Evolutionary conservation across 139 green algal genomes (phyloP).

Genomic region (Coelastrella sp.): DNA sequence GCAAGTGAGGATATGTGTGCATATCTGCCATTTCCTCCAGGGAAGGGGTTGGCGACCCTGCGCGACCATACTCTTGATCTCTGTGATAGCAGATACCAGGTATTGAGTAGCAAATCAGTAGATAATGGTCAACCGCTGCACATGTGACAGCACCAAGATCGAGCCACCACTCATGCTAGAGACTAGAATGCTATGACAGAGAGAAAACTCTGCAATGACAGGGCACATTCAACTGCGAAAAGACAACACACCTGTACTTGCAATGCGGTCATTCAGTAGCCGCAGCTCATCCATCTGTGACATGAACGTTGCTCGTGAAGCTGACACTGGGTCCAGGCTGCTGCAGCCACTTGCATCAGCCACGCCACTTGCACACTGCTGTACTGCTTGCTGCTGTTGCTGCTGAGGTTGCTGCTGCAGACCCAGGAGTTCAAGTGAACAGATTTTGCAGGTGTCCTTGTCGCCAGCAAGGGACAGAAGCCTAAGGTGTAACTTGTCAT

Average conservation of each 20-base stretch:
- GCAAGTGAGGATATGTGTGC: too few species aligned
- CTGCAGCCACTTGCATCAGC: neutral
- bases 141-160: too few species aligned
- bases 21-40: too few species aligned
- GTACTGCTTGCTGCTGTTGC: conserved; percentile 16
- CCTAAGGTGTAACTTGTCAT: conserved; percentile 10
- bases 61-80: too few species aligned
- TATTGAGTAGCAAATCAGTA: too few species aligned
- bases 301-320: neutral
- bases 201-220: neutral
- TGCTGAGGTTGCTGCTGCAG: neutral
- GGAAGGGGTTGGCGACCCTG: too few species aligned
- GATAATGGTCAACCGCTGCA: too few species aligned
- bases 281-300: conserved; percentile 44
- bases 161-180: too few species aligned
- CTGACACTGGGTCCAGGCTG: neutral
- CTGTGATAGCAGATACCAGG: too few species aligned
- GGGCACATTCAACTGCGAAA: neutral
- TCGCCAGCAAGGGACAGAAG: conserved; percentile 39
- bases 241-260: neutral
- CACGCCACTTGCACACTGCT: neutral
- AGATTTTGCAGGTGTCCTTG: conserved; percentile 18
- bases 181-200: neutral
- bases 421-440: neutral
- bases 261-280: neutral